Percentiles rank a stretch among this genome's conserved stretches.
Evolutionary conservation across 805 yeast genomes (phyloP).

Genomic region (Yarrowia sp.): DNA sequence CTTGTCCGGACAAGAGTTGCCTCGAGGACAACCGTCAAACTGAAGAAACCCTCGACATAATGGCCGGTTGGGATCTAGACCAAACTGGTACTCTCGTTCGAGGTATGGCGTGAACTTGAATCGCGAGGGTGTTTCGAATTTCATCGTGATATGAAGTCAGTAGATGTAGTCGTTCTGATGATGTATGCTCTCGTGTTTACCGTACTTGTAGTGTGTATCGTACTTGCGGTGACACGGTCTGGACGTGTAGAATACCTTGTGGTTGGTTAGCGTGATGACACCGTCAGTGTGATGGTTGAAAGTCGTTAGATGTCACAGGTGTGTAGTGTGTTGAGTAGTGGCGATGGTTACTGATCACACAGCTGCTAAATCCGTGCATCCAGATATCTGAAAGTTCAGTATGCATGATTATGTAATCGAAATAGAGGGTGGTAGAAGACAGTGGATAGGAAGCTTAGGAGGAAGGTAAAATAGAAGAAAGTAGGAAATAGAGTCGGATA

Average conservation of each 20-base stretch:
- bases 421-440: not conserved
- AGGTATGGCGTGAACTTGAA: conserved; percentile 70
- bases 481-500: too few species aligned
- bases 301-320: too few species aligned
- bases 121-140: conserved; percentile 5
- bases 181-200: too few species aligned
- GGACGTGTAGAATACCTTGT: too few species aligned
- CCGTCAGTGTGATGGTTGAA: not conserved
- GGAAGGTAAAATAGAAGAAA: too few species aligned
- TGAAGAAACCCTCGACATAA: conserved; percentile 70
- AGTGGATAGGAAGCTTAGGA: not conserved
- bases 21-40: conserved; percentile 72
- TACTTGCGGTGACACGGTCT: too few species aligned
- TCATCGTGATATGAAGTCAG: not conserved
- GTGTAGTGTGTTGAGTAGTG: not conserved
- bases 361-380: not conserved
- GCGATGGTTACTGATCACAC: not conserved
- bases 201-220: too few species aligned
- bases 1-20: conserved; percentile 79
- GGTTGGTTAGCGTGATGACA: not conserved
- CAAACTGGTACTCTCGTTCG: conserved; percentile 72
- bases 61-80: conserved; percentile 86
- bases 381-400: not conserved
- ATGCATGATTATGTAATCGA: not conserved
- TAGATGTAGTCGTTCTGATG: too few species aligned